Evolutionary conservation across 495 filamentous ascomycete species (phyloP).

Genomic region (Penicillium subrubescens): DNA sequence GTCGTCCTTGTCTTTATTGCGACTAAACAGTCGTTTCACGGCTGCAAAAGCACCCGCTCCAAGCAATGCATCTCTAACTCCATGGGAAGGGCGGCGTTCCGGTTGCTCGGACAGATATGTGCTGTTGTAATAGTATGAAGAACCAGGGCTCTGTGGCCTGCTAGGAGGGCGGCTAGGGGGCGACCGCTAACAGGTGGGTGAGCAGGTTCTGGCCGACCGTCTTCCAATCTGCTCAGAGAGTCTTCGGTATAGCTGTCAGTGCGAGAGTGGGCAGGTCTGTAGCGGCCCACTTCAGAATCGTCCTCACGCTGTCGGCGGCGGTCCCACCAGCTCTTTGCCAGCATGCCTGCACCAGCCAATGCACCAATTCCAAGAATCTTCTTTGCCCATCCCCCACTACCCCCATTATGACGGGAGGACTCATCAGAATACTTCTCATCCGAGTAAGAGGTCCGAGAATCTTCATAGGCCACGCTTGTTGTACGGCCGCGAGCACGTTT

Average conservation of each 20-base stretch:
- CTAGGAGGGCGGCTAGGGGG: constrained; percentile 43
- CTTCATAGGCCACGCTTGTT: constrained; percentile 39
- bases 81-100: constrained; percentile 46
- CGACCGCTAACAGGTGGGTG: constrained; percentile 46
- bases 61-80: constrained; percentile 63
- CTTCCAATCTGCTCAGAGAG: constrained; percentile 45
- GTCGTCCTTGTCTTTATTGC: constrained; percentile 51
- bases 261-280: constrained; percentile 47
- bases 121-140: constrained; percentile 48
- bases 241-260: constrained; percentile 48
- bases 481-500: constrained; percentile 40
- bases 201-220: constrained; percentile 43
- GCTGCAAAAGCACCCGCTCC: constrained; percentile 67
- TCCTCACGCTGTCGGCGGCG: constrained; percentile 57
- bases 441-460: constrained; percentile 54
- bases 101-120: constrained; percentile 45
- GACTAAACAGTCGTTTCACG: constrained; percentile 64
- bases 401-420: constrained; percentile 28
- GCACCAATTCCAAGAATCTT: constrained; percentile 68
- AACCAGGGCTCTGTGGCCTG: constrained; percentile 45
- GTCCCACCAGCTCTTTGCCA: constrained; percentile 66
- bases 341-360: constrained; percentile 62
- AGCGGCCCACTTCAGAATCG: constrained; percentile 56
- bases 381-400: constrained; percentile 62
- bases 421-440: constrained; percentile 65